Base-by-base conservation (phyloP, 305 asterid genomes). In the Solanum hybrid region DNA sequence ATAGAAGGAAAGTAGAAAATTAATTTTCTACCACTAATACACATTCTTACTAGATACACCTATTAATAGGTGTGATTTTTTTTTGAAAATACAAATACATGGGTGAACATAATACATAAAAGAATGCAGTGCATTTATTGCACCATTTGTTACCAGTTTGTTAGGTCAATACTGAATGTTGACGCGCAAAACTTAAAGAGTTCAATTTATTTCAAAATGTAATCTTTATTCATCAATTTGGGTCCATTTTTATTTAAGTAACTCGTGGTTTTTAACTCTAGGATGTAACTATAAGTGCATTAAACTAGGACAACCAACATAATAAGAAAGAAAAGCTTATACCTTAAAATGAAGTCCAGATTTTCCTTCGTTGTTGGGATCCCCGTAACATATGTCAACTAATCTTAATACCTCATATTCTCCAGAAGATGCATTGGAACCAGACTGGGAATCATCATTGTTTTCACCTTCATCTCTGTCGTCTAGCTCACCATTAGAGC, bases 361-460 rank as follows among this genome's bases (percentile, higher is more conserved):
- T 91, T 93, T 95, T 91, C 94, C 96, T 6, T 92, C 90, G 36
- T 91, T 80, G 69, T 90, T 92, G 86, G 97, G 97, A 93, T 94
- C 97, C 35, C 98, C 95, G 89, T 89, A 94, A 91, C 98, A 95
- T 90, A 97, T 92, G 92, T 94, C 98, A 89, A 96, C 90, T 78
- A 97, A 92, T 91, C 89, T 89, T 71, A 92, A 93, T 87, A 96
- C 98, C 93, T 96, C 99, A 92, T 89, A 94, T 90, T 93, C 98
- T 29, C 88, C 37, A 10, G 86, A 89, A 80, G 93, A 71, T 42
- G 31, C 90, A 11, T 91, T 31, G 31, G 73, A 57, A 76, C 89
- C 93, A 37, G 73, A 39, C 46, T 36, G 39, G 46, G 91, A 74
- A 69, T 42, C 39, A 34, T 33, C 87, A 67, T 86, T 91, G 24